Evolutionary conservation across 805 yeast species (phyloP).

Genomic region (Saturnispora kantuleensis): DNA sequence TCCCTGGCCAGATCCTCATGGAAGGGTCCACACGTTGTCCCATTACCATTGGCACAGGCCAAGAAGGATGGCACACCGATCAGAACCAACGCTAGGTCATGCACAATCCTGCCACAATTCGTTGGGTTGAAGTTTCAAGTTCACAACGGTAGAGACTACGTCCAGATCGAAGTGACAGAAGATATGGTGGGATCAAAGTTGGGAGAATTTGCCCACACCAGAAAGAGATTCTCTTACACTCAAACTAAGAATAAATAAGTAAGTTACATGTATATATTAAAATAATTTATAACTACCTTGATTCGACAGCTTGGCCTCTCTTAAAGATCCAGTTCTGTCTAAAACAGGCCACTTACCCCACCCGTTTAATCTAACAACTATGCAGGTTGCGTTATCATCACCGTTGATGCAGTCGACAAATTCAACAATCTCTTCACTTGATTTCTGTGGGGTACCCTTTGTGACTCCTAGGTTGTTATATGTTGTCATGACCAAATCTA

Average conservation of each 20-base stretch:
- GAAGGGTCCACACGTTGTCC: conserved; percentile 88
- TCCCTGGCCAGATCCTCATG: conserved; percentile 45
- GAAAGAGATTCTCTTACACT: conserved; percentile 79
- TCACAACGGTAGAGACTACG: conserved; percentile 93
- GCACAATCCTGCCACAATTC: conserved; percentile 91
- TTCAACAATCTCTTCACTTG: conserved; percentile 76
- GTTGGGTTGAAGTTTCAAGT: conserved; percentile 92
- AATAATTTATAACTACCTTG: conserved; percentile 7
- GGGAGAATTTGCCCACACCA: conserved; percentile 92
- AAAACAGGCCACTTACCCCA: conserved; percentile 91
- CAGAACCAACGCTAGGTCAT: conserved; percentile 90
- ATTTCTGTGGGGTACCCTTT: conserved; percentile 71
- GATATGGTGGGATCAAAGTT: conserved; percentile 95
- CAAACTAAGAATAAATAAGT: conserved; percentile 53
- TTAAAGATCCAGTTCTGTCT: conserved; percentile 72
- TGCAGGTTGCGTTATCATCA: conserved; percentile 92
- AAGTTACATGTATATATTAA: neutral
- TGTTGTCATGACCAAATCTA: conserved; percentile 72
- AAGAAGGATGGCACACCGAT: conserved; percentile 72
- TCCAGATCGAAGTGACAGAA: conserved; percentile 75
- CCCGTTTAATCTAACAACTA: conserved; percentile 68
- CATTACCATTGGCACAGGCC: conserved; percentile 87
- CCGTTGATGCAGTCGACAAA: conserved; percentile 84
- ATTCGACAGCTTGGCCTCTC: conserved; percentile 50
- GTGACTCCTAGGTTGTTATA: conserved; percentile 52